phyloP scores from a whole-genome alignment of 768 basidiomycete genomes.

The Boletus fagicola region DNA sequence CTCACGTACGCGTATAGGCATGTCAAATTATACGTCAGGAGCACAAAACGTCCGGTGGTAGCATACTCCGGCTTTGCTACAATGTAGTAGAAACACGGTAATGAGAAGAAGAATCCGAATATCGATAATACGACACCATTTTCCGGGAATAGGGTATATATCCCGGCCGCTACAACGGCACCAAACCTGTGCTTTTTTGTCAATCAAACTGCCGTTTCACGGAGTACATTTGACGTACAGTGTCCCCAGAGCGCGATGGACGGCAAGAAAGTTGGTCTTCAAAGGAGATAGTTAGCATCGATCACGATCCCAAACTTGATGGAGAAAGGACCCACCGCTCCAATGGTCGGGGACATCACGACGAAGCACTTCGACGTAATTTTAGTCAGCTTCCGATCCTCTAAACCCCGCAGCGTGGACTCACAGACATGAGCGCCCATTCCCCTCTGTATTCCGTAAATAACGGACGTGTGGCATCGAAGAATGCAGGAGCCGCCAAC shows the following conservation, averaged over 20 bases:
- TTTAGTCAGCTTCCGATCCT: slow-evolving; percentile 5
- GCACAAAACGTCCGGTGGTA: slow-evolving; percentile 73
- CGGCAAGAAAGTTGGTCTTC: slow-evolving; percentile 81
- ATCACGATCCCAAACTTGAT: not conserved
- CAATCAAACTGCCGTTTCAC: slow-evolving; percentile 5
- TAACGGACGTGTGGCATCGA: slow-evolving; percentile 68
- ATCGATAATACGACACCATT: slow-evolving; percentile 70
- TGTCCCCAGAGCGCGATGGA: slow-evolving; percentile 85
- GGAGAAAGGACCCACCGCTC: slow-evolving; percentile 54
- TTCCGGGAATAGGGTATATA: slow-evolving; percentile 76
- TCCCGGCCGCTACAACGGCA: slow-evolving; percentile 67
- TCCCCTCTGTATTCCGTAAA: slow-evolving; percentile 87
- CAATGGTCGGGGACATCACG: slow-evolving; percentile 90
- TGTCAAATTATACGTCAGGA: slow-evolving; percentile 88
- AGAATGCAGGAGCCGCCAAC: slow-evolving; percentile 86
- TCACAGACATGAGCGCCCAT: slow-evolving; percentile 92
- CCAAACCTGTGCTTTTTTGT: slow-evolving; percentile 54
- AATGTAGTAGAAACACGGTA: slow-evolving; percentile 93
- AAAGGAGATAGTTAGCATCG: slow-evolving; percentile 10
- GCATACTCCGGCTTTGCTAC: slow-evolving; percentile 75
- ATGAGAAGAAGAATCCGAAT: slow-evolving; percentile 85
- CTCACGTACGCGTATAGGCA: slow-evolving; percentile 60
- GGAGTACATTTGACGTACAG: slow-evolving; percentile 48
- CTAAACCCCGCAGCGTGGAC: slow-evolving; percentile 26
- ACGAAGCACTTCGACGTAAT: slow-evolving; percentile 62